Conservation (phyloP, 1,139 yeast genomes). For the Suhomyces yuchorum region DNA sequence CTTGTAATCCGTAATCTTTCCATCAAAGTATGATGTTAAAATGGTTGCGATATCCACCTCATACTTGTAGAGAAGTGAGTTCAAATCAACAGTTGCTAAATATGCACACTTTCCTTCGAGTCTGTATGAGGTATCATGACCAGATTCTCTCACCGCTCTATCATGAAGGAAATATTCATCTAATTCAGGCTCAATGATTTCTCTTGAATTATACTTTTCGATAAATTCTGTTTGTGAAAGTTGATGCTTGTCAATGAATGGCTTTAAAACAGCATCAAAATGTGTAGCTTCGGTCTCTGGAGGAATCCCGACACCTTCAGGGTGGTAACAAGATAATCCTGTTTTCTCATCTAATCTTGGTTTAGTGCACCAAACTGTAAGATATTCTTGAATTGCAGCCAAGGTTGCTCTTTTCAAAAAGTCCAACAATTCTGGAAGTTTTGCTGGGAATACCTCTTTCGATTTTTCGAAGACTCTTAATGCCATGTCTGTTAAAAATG, state of each 20-base stretch:
- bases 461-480: conserved; percentile 67
- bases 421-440: conserved; percentile 44
- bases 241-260: conserved; percentile 66
- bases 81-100: conserved; percentile 88
- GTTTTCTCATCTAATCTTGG: conserved; percentile 79
- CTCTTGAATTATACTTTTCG: conserved; percentile 65
- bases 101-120: conserved; percentile 88
- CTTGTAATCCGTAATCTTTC: conserved; percentile 39
- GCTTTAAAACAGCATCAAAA: conserved; percentile 70
- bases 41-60: conserved; percentile 80
- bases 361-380: conserved; percentile 70
- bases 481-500: conserved; percentile 95
- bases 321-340: conserved; percentile 88
- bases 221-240: conserved; percentile 71
- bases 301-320: conserved; percentile 88
- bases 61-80: conserved; percentile 84
- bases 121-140: conserved; percentile 93
- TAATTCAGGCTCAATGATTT: conserved; percentile 69
- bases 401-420: conserved; percentile 63
- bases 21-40: conserved; percentile 58
- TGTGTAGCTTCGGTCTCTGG: conserved; percentile 96
- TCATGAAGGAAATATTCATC: conserved; percentile 92
- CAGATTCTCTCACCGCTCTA: conserved; percentile 94
- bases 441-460: conserved; percentile 42
- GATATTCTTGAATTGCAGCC: conserved; percentile 88